These are phyloP conservation scores for Ananas comosus DNA, from an alignment of 176 grass and related monocot species.

Conservation along the genomic window DNA sequence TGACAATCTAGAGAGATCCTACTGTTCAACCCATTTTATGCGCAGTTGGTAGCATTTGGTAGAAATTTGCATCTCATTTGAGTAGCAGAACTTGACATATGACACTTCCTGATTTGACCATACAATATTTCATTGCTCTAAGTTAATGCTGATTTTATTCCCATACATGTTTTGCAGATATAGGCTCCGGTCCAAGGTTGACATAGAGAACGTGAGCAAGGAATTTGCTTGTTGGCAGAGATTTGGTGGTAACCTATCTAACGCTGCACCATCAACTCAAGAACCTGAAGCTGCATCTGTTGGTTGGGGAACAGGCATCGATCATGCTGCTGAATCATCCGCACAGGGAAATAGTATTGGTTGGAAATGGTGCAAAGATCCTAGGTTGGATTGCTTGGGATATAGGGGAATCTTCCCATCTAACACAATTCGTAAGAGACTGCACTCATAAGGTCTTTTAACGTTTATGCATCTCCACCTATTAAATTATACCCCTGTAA, in stretches of 20 bases:
- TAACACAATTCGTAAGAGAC: constrained; percentile 47
- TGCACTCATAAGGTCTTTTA: background rate
- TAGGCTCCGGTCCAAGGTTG: constrained; percentile 65
- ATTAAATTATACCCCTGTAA: too few relatives aligned
- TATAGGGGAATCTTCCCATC: constrained; percentile 88
- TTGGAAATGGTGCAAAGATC: constrained; percentile 91
- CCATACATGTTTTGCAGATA: constrained; percentile 28
- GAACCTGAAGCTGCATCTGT: constrained; percentile 66
- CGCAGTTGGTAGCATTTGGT: too few relatives aligned
- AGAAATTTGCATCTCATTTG: too few relatives aligned
- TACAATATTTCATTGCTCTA: background rate
- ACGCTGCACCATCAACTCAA: constrained; percentile 35
- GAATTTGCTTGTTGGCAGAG: constrained; percentile 87
- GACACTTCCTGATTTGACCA: background rate
- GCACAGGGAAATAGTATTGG: constrained; percentile 59
- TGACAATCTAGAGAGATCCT: too few relatives aligned
- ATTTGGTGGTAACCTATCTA: constrained; percentile 40
- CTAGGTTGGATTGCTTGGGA: constrained; percentile 62
- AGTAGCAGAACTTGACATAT: background rate
- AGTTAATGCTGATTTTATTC: background rate
- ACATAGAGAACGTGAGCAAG: constrained; percentile 69
- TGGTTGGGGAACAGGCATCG: constrained; percentile 67
- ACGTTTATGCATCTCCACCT: too few relatives aligned
- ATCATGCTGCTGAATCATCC: constrained; percentile 40
- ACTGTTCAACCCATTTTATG: too few relatives aligned